Base-by-base conservation (phyloP, 352 stramenopile genomes). In the Globisporangium echinulatum region DNA sequence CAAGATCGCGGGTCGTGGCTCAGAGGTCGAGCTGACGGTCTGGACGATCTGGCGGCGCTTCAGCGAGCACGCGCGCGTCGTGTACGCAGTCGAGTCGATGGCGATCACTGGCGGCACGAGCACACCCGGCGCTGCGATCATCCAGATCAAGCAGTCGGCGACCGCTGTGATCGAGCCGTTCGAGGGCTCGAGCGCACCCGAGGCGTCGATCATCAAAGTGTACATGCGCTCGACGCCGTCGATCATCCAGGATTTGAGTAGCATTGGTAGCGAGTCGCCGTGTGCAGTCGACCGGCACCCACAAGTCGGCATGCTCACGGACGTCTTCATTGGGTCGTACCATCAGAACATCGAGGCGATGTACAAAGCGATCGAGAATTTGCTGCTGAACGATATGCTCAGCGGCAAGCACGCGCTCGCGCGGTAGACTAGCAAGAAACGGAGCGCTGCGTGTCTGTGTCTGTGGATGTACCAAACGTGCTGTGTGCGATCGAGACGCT, bases 321-420 rank as follows among this genome's bases (percentile, higher is more conserved):
- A 66, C 42, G 52, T 66, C 39, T 47, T 66, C 60, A 60, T 66
- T 25, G 60, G 53, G 25, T 49, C 54, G 33, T 60, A 61, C 47
- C 60, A 66, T 47, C 60, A 66, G 49, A 66, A 66, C 60, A 59
- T 66, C 17, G 54, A 66, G 44, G 46, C 51, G 53, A 60, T 66
- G 47, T 61, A 66, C 54, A 60, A 66, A 25, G 60, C 60, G 11
- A 53, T 66, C n/a, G 60, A 66, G 49, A 66, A 66, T 48, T 36
- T 61, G 42, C 48, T 66, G 11, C 48, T 66, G 8, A 55, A 64
- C 52, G 59, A 64, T 17, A 49, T 64, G 52, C 52, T 64, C 52
- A 54, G 55, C 43, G 57, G 57, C n/a, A 62, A 62, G 48, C 37
- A 38, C 38, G 51, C 40, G 19, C 15, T 47, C 6, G 37, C 15